phyloP scores from a whole-genome alignment of 176 grass and related monocot species.

The maize (Zea mays) region DNA sequence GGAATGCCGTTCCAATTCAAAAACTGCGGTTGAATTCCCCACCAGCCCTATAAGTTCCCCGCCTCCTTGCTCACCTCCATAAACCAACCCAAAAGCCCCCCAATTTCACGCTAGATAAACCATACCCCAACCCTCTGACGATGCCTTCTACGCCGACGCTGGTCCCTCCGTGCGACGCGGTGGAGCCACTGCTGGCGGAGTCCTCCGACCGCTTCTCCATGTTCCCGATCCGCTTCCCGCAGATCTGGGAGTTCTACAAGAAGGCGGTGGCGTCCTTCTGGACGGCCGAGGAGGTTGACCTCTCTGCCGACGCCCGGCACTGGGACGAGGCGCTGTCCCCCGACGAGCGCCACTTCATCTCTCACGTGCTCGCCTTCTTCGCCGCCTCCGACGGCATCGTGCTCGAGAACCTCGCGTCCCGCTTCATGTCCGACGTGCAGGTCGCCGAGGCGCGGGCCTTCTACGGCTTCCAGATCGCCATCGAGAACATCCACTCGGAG shows the following conservation, averaged over 20 bases:
- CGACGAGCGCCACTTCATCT: conserved; percentile 90
- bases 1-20: conserved; percentile 35
- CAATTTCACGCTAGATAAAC: neutral
- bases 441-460: conserved; percentile 81
- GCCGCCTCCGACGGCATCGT: conserved; percentile 93
- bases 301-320: conserved; percentile 63
- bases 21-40: conserved; percentile 22
- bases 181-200: conserved; percentile 73
- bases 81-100: neutral
- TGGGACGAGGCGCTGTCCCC: conserved; percentile 56
- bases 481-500: conserved; percentile 99
- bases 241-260: conserved; percentile 92
- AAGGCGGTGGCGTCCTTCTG: conserved; percentile 88
- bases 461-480: conserved; percentile 95
- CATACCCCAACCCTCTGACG: neutral
- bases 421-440: conserved; percentile 94
- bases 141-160: conserved; percentile 59
- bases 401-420: conserved; percentile 78
- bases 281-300: conserved; percentile 83
- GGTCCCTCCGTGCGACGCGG: conserved; percentile 57
- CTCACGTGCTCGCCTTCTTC: conserved; percentile 95
- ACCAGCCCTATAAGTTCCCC: conserved; percentile 21
- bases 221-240: conserved; percentile 68
- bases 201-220: conserved; percentile 75
- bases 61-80: neutral